Base-by-base conservation (phyloP, 225 moss, liverwort and hornwort species). In the Rhytidiadelphus loreus region DNA sequence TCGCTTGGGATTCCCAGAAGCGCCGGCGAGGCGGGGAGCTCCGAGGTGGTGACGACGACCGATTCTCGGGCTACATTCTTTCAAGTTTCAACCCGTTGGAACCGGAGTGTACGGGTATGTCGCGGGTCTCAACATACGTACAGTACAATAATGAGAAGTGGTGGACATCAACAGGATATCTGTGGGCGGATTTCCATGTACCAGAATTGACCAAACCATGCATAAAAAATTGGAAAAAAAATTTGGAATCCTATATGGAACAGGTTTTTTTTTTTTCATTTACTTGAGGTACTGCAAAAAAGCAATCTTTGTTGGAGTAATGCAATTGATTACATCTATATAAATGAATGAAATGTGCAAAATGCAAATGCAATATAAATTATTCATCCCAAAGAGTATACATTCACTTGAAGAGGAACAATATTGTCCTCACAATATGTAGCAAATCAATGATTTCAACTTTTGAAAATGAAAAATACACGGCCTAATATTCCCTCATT, bases 401-500 rank as follows among this genome's bases (percentile, higher is more conserved):
- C 14, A 8, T 8, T 22, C 23, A 14, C 35, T 0, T 2, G 0
- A 13, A 18, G 13, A 15, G 3, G 16, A 55, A 0, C 2, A 13
- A 24, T 14, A 4, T 23, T 24, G 23, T 37, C 6, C 1, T 19
- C 37, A 6, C 0, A 37, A 55, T 53, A 37, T 37, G 6, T 37
- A 24, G 9, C 6, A 55, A 23, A 24, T 24, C 0, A 77, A 2
- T 30, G 14, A 9, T 77, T 77, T 37, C 33, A 53, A 5, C 0
- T 0, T 8, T 5, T 22, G 7, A 76, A 76, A 50, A 35, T 53
- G 6, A 1, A 37, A 9, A 21, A 35, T 23, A 3, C 13, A 22
- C 21, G 7, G 3, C 1, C 4, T 48, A 30, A 48, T 12, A 19
- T 48, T 46, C 46, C 2, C 0, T 46, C 11, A 4, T 48, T 18